Evolutionary conservation across 306 rosid species (phyloP).

Genomic region (Castanea mollissima): DNA sequence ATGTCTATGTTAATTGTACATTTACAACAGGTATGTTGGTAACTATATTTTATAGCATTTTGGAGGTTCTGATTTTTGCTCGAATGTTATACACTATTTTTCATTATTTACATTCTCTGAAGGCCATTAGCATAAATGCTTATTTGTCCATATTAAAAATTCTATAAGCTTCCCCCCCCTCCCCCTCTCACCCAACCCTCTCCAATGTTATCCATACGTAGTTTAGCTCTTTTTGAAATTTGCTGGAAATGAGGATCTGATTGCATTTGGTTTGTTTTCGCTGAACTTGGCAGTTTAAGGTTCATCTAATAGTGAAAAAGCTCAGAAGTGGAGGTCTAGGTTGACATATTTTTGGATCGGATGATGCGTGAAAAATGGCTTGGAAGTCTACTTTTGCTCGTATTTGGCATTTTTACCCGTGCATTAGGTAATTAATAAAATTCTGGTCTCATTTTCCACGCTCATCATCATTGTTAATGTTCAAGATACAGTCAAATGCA

Average conservation of each 20-base stretch:
- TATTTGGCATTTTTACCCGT: slow-evolving; percentile 43
- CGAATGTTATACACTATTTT: neutral
- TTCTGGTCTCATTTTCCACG: slow-evolving; percentile 7
- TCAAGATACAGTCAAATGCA: neutral
- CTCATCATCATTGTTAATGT: neutral
- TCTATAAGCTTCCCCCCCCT: neutral
- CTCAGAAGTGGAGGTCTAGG: slow-evolving; percentile 24
- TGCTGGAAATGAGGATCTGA: slow-evolving; percentile 13
- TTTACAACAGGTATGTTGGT: too few species aligned
- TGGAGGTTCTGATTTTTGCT: neutral
- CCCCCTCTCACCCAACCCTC: neutral
- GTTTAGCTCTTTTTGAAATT: neutral
- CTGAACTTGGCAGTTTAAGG: slow-evolving; percentile 27
- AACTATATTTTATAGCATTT: neutral
- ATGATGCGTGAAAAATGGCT: slow-evolving; percentile 55
- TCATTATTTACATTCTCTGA: neutral
- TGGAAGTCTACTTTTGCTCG: slow-evolving; percentile 48
- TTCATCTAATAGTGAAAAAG: slow-evolving; percentile 5
- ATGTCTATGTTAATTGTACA: too few species aligned
- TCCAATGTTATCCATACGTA: neutral
- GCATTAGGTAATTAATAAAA: slow-evolving; percentile 49
- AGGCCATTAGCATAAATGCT: neutral
- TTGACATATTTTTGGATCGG: slow-evolving; percentile 31
- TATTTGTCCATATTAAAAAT: neutral
- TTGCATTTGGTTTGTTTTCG: slow-evolving; percentile 14